Percentiles rank a stretch among this genome's conserved stretches.
Conservation (phyloP, 305 asterid species). For the Ajuga reptans region DNA sequence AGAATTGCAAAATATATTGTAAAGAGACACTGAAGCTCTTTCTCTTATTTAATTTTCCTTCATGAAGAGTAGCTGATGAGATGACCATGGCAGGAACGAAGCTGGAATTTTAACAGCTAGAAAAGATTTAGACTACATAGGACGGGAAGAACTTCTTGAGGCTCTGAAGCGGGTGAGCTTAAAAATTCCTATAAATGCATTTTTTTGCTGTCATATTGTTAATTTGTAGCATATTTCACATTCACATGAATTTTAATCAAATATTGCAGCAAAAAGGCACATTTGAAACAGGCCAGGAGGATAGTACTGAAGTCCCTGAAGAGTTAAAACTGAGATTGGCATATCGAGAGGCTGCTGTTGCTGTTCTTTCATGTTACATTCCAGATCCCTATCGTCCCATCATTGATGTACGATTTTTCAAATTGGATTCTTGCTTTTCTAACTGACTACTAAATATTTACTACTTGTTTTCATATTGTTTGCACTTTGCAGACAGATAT, state of each 20-base stretch:
- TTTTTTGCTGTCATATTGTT: conserved; percentile 2
- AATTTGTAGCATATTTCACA: conserved; percentile 13
- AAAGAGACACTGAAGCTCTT: conserved; percentile 23
- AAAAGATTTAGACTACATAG: conserved; percentile 83
- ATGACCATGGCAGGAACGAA: conserved; percentile 69
- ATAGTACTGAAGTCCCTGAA: conserved; percentile 82
- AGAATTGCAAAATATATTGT: conserved; percentile 91
- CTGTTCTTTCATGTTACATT: conserved; percentile 80
- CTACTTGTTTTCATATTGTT: conserved; percentile 16
- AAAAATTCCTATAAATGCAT: conserved; percentile 19
- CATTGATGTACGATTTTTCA: conserved; percentile 43
- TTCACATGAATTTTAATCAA: conserved; percentile 21
- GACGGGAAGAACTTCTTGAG: conserved; percentile 89
- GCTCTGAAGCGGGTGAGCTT: conserved; percentile 80
- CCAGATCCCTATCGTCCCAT: conserved; percentile 80
- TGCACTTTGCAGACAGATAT: conserved; percentile 67
- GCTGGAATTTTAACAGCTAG: conserved; percentile 97
- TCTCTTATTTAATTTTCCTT: conserved; percentile 13
- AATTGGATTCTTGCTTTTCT: background rate
- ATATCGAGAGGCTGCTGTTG: conserved; percentile 95
- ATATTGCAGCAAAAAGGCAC: conserved; percentile 93
- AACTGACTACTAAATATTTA: conserved; percentile 9
- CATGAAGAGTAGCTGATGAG: conserved; percentile 27
- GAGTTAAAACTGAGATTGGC: conserved; percentile 91
- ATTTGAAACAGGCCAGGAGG: conserved; percentile 98